These are phyloP conservation scores for Scleroderma bovista DNA, from an alignment of 768 basidiomycete genomes.

Conservation along the genomic window DNA sequence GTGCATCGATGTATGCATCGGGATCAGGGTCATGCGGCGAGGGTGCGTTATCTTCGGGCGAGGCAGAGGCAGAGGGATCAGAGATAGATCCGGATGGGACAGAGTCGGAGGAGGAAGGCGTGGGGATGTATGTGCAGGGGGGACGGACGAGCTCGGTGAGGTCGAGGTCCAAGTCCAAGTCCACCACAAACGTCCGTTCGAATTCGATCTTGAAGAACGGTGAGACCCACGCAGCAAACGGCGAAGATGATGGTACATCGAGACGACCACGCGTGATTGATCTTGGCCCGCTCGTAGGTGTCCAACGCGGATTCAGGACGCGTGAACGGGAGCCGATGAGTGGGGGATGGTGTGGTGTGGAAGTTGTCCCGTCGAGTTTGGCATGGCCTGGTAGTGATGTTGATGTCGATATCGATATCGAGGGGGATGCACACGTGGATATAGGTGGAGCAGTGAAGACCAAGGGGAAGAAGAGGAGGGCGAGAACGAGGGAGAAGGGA, in stretches of 20 bases:
- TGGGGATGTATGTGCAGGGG: no score
- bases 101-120: background rate
- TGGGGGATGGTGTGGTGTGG: constrained; percentile 61
- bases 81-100: background rate
- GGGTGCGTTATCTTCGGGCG: no score
- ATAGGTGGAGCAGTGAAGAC: constrained; percentile 6
- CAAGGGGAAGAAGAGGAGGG: constrained; percentile 9
- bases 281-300: constrained; percentile 61
- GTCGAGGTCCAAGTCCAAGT: no score
- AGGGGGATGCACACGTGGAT: constrained; percentile 2
- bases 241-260: background rate
- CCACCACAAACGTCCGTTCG: no score
- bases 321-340: constrained; percentile 49
- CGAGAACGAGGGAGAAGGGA: constrained; percentile 13
- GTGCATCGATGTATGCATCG: background rate
- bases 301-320: constrained; percentile 56
- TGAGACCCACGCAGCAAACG: background rate
- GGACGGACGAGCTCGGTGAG: background rate
- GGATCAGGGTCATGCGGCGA: background rate
- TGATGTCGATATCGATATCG: constrained; percentile 2
- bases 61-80: background rate
- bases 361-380: constrained; percentile 39
- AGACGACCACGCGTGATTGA: constrained; percentile 26
- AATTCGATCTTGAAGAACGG: background rate
- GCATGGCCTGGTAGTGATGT: background rate